Percentiles rank a stretch among this genome's conserved stretches.
These are phyloP conservation scores for Phanerodontia chrysosporium DNA, from an alignment of 768 basidiomycete genomes.

Conservation along the genomic window DNA sequence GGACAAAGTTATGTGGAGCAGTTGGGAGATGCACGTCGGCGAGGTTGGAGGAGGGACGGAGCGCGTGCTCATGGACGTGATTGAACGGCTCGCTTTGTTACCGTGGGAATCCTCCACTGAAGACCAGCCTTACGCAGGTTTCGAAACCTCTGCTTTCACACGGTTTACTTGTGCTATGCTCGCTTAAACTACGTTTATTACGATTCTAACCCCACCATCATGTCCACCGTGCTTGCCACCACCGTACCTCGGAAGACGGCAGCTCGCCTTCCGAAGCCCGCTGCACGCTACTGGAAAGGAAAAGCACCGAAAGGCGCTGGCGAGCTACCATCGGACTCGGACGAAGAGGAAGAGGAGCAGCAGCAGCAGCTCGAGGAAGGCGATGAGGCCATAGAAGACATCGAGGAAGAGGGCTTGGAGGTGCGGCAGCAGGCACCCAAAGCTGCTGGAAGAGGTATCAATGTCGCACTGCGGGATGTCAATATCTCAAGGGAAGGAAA, in stretches of 20 bases:
- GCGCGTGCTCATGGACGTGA: no score
- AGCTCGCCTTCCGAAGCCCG: slow-evolving; percentile 73
- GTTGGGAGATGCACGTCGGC: no score
- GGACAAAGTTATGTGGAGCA: no score
- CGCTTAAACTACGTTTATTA: not conserved
- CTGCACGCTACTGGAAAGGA: slow-evolving; percentile 86
- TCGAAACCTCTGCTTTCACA: no score
- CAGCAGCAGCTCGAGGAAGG: slow-evolving; percentile 39
- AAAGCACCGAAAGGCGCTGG: slow-evolving; percentile 76
- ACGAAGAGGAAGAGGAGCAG: slow-evolving; percentile 47
- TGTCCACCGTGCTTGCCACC: slow-evolving; percentile 6
- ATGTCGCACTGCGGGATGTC: slow-evolving; percentile 73
- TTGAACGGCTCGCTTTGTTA: no score
- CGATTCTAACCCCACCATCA: not conserved
- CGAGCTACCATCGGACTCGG: slow-evolving; percentile 60
- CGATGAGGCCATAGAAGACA: slow-evolving; percentile 58
- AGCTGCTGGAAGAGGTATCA: slow-evolving; percentile 52
- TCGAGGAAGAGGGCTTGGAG: slow-evolving; percentile 36
- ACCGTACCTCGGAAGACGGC: slow-evolving; percentile 56
- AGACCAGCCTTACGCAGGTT: no score
- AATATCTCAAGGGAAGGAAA: slow-evolving; percentile 77
- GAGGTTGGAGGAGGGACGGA: no score
- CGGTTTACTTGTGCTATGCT: not conserved
- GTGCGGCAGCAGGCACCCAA: slow-evolving; percentile 21
- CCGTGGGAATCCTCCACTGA: no score